Base-by-base conservation (phyloP, 208 protist genomes). In the Trypanosoma rangeli region DNA sequence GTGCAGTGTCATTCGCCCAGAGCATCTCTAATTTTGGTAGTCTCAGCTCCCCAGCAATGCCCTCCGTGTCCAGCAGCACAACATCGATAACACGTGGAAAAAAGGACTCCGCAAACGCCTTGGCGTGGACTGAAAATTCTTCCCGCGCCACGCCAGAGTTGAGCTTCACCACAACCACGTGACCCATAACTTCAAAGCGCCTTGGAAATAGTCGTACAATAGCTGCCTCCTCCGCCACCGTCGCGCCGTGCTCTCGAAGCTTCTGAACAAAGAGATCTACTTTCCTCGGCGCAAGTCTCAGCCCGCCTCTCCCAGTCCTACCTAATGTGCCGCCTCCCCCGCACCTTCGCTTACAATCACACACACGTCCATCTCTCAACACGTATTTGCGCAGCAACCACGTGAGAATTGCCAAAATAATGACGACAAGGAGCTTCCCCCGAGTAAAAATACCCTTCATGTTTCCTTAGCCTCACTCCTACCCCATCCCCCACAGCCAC, bases 131-230 rank as follows among this genome's bases (percentile, higher is more conserved):
- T 5, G 53, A 42, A 58, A 96, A 85, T 5, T 75, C 68, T 1
- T 81, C 82, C 22, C 67, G 58, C 20, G 73, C 57, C 9, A 80
- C 64, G 16, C 80, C 86, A 3, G 55, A 56, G 64, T 94, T 94
- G 26, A 96, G 66, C 9, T 85, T 85, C 33, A 91, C 81, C 7
- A 96, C 84, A 5, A 94, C 86, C 13, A 96, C 89, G 64, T 94
- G 91, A 0, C 87, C 91, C 63, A 94, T 77, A 22, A 78, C 64
- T 67, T 96, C 91, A 69, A 85, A 96, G 53, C 89, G 88, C 28
- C 82, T 77, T 5, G 91, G 89, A 66, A 92, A 96, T 5, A 82
- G 20, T 5, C 66, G 55, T 9, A 68, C 63, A 16, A 73, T 82
- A 12, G 57, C 64, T 8, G 76, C 80, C 10, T n/a, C 59, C 3